Percentiles rank a stretch among this genome's conserved stretches.
Evolutionary conservation across 306 rosid genomes (phyloP).

Genomic region (Senna siamea): DNA sequence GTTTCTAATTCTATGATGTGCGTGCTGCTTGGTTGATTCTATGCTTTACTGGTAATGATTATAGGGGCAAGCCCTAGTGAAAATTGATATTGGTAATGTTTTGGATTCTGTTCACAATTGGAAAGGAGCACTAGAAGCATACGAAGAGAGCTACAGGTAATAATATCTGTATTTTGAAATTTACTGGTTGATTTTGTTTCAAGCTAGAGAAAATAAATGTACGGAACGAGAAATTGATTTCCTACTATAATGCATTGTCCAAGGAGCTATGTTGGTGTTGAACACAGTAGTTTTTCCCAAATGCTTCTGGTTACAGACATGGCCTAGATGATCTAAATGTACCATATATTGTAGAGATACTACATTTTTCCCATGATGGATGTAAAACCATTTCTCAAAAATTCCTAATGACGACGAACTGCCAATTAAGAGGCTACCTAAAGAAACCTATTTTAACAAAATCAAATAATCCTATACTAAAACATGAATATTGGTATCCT

Average conservation of each 20-base stretch:
- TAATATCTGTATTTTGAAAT: conserved; percentile 16
- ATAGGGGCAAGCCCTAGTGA: conserved; percentile 83
- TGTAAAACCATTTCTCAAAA: conserved; percentile 16
- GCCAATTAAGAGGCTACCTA: not conserved
- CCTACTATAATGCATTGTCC: conserved; percentile 5
- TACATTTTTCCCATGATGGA: conserved; percentile 20
- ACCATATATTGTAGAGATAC: conserved; percentile 1
- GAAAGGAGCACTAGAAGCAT: conserved; percentile 73
- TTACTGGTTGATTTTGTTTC: not conserved
- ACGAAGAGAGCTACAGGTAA: conserved; percentile 80
- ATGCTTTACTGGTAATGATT: conserved; percentile 43
- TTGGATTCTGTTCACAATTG: conserved; percentile 71
- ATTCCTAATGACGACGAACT: not conserved
- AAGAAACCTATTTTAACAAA: not conserved
- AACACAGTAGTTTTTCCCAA: conserved; percentile 21
- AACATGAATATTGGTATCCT: not conserved
- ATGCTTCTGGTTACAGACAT: conserved; percentile 32
- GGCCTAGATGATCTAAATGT: not conserved
- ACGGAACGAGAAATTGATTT: conserved; percentile 26
- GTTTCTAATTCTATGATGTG: not conserved
- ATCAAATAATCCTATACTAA: not conserved
- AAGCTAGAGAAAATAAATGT: conserved; percentile 1
- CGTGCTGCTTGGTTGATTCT: conserved; percentile 40
- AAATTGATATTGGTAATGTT: conserved; percentile 74
- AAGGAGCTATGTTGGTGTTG: conserved; percentile 27